Conservation (phyloP, 352 stramenopile genomes). For the Pythium sukuiense region DNA sequence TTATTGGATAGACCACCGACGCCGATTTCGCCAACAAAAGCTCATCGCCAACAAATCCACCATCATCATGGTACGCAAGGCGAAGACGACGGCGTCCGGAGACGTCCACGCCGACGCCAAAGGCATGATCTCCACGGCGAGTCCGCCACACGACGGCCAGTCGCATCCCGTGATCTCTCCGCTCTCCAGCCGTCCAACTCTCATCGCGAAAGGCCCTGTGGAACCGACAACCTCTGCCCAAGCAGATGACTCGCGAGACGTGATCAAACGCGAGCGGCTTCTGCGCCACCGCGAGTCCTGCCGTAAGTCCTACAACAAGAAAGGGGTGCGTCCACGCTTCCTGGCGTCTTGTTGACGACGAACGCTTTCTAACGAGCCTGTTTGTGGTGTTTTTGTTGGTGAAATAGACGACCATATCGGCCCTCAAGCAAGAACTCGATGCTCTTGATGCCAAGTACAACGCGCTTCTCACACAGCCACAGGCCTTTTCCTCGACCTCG, state of each 20-base stretch:
- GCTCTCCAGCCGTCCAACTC: background rate
- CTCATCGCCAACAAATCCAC: background rate
- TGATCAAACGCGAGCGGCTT: background rate
- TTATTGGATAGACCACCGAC: background rate
- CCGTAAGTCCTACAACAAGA: constrained; percentile 24
- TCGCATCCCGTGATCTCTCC: background rate
- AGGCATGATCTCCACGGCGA: background rate
- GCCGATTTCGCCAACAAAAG: background rate
- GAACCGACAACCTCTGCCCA: background rate
- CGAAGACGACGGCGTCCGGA: background rate
- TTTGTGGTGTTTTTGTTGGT: background rate
- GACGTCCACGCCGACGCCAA: background rate
- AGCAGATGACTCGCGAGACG: background rate
- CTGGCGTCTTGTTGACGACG: background rate
- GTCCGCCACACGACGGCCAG: background rate
- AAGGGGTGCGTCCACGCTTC: constrained; percentile 12
- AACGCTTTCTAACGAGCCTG: background rate
- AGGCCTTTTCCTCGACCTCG: background rate
- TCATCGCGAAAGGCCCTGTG: background rate
- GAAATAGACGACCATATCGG: constrained; percentile 9
- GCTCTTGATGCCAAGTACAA: constrained; percentile 11
- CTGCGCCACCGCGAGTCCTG: constrained; percentile 25
- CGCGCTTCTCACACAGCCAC: background rate
- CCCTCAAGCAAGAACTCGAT: constrained; percentile 13
- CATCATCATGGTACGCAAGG: background rate